These are phyloP conservation scores for Neonectria magnoliae DNA, from an alignment of 2,329 filamentous ascomycete genomes.

Conservation along the genomic window DNA sequence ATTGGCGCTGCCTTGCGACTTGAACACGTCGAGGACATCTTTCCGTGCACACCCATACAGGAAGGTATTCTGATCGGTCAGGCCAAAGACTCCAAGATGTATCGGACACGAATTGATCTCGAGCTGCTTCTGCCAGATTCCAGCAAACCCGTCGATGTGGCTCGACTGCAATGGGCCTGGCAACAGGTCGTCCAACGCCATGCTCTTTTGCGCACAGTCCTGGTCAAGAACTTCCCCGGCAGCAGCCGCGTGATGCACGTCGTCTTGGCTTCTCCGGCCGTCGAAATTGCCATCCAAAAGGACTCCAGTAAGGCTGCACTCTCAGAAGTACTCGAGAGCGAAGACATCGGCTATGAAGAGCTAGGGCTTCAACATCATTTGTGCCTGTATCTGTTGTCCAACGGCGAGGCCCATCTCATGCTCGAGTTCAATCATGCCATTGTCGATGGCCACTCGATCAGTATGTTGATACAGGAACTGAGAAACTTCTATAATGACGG, in stretches of 20 bases:
- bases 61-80: conserved; percentile 27
- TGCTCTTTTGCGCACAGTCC: conserved; percentile 23
- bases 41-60: conserved; percentile 29
- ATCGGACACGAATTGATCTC: background rate
- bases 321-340: background rate
- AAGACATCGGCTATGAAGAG: too few species aligned
- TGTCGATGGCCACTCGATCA: conserved; percentile 44
- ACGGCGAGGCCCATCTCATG: conserved; percentile 24
- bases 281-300: too few species aligned
- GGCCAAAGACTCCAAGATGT: conserved; percentile 13
- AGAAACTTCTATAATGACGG: conserved; percentile 36
- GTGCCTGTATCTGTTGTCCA: conserved; percentile 19
- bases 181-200: conserved; percentile 19
- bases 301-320: background rate
- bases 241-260: conserved; percentile 13
- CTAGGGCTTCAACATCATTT: conserved; percentile 24
- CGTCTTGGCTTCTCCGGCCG: conserved; percentile 5
- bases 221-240: conserved; percentile 18
- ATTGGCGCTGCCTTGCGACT: background rate
- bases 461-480: conserved; percentile 45
- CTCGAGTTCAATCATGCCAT: conserved; percentile 48
- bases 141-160: conserved; percentile 17
- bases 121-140: background rate
- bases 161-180: conserved; percentile 23
- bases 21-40: conserved; percentile 15